phyloP scores from a whole-genome alignment of 805 yeast genomes.

The Metschnikowia koreensis region DNA sequence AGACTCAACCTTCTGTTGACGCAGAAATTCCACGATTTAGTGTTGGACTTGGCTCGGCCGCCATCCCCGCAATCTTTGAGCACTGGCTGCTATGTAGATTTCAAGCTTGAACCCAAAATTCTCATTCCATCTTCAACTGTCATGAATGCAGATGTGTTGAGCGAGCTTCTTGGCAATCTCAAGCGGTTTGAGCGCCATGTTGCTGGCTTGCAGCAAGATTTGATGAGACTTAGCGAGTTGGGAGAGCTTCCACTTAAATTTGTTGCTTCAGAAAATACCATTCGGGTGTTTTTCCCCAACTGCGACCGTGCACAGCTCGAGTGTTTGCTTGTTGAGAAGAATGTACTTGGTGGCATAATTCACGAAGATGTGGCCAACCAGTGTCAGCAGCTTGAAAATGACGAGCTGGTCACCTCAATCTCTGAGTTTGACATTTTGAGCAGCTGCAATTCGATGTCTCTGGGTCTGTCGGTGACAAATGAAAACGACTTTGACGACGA shows the following conservation, averaged over 20 bases:
- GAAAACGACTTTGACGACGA: slow-evolving; percentile 9
- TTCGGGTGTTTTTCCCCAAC: slow-evolving; percentile 68
- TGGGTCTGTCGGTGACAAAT: slow-evolving; percentile 13
- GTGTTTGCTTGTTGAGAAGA: slow-evolving; percentile 54
- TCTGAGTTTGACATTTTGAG: slow-evolving; percentile 20
- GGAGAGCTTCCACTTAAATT: slow-evolving; percentile 66
- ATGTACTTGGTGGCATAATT: slow-evolving; percentile 57
- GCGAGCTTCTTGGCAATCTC: slow-evolving; percentile 18
- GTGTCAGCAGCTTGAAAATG: slow-evolving; percentile 8
- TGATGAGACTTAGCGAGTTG: slow-evolving; percentile 48
- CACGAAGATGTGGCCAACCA: slow-evolving; percentile 24
- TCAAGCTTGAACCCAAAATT: slow-evolving; percentile 29
- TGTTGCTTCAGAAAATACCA: slow-evolving; percentile 33
- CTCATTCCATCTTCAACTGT: slow-evolving; percentile 34
- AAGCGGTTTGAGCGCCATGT: slow-evolving; percentile 37
- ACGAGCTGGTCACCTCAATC: slow-evolving; percentile 12
- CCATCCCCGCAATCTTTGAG: slow-evolving; percentile 12
- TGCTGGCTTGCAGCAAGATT: slow-evolving; percentile 42
- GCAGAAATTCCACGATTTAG: slow-evolving; percentile 20
- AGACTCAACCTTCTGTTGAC: slow-evolving; percentile 31
- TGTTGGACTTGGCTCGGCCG: slow-evolving; percentile 16
- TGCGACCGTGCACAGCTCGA: slow-evolving; percentile 60
- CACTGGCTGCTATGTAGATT: slow-evolving; percentile 35
- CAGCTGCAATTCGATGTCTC: slow-evolving; percentile 17
- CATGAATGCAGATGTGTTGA: slow-evolving; percentile 30